Evolutionary conservation across 2,329 filamentous ascomycete genomes (phyloP), one percentile per base, ranked within the genome.

Genomic region (Claviceps digitariae): DNA sequence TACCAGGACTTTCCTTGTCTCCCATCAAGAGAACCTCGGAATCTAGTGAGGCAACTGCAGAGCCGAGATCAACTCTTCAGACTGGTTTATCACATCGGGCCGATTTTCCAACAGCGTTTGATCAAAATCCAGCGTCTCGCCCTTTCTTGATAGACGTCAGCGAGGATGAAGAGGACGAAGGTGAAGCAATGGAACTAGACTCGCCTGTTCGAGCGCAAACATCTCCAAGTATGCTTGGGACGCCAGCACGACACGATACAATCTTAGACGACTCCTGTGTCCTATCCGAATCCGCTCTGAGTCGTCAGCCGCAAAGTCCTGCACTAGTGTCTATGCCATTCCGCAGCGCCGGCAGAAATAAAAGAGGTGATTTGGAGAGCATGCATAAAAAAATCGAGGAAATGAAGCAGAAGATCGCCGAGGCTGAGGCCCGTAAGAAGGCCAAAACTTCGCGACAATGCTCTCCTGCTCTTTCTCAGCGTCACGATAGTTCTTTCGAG

Each of bases 101-200:
- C 17, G 38, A 21, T 17, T 17, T n/a, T 13, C n/a, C 49, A 23
- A 40, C 49, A 34, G 25, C 49, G 2, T 83, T 84, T 60, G 79
- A 78, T 13, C 79, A 83, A 46, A 74, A 72, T 48, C 73, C 74
- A 25, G 71, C 77, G 51, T 75, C 83, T 25, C 75, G 82, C 50
- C 77, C 77, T 2, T 78, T 95, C 51, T 79, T 95, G 41, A 95
- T 95, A 59, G 81, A 94, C 58, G 84, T 94, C 41, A 95, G 88
- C 63, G 90, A 95, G 7, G 75, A 78, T 40, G 77, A 81, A 50
- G 79, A 81, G 53, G 79, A 83, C 57, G 75, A 77, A 36, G 77
- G 80, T 49, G 79, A 81, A 54, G 79, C 82, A 58, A 75, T 82
- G 48, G 82, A 82, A 54, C 74, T 84, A 25, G 80, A 80, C 27